phyloP scores from a whole-genome alignment of 2,329 filamentous ascomycete genomes.

The Ceratocystis papillata region DNA sequence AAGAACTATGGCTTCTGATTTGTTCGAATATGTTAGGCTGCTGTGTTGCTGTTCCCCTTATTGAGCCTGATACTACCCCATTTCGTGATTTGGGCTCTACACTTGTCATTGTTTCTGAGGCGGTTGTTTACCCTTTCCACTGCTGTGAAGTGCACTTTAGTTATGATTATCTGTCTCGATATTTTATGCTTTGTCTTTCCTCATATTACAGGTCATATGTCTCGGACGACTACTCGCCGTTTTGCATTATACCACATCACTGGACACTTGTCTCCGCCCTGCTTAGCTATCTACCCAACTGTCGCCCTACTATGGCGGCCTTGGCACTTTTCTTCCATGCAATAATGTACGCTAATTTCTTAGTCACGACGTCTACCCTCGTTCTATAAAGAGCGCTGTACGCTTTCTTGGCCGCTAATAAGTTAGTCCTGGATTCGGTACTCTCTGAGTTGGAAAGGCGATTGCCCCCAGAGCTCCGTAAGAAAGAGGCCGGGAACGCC shows the following conservation, averaged over 20 bases:
- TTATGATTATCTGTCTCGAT: not conserved
- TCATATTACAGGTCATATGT: not conserved
- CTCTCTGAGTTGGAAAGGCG: conserved; percentile 48
- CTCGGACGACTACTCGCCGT: not conserved
- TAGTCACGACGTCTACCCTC: conserved; percentile 53
- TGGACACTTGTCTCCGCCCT: not conserved
- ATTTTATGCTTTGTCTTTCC: not conserved
- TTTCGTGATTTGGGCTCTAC: too few species aligned
- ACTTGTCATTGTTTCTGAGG: too few species aligned
- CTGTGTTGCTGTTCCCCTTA: not conserved
- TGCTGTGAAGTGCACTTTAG: too few species aligned
- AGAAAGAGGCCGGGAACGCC: conserved; percentile 5
- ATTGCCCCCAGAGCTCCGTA: conserved; percentile 31
- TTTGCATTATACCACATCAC: too few species aligned
- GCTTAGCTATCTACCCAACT: not conserved
- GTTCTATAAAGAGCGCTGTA: conserved; percentile 55
- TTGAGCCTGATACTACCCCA: not conserved
- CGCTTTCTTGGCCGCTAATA: conserved; percentile 61
- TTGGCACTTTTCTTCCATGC: conserved; percentile 32
- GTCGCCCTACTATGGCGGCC: conserved; percentile 8
- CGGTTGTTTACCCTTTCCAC: too few species aligned
- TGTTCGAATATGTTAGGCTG: not conserved
- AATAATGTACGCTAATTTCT: conserved; percentile 54
- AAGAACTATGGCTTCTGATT: not conserved
- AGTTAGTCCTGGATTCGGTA: conserved; percentile 50